Evolutionary conservation across 208 protist species (phyloP).

Genomic region (Zelonia costaricensis): DNA sequence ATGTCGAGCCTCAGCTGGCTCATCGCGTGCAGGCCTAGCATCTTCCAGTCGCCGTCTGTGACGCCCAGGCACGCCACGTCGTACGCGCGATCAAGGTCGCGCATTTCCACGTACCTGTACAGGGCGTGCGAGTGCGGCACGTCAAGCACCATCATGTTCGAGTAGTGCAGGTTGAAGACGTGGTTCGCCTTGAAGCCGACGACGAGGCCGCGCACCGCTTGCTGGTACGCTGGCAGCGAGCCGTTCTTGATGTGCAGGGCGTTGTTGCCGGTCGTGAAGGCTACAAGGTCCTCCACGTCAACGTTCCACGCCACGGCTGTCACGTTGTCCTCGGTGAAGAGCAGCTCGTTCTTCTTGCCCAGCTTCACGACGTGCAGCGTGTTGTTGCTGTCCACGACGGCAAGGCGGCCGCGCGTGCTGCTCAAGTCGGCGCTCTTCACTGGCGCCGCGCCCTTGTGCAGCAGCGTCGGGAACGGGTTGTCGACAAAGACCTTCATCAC

Average conservation of each 20-base stretch:
- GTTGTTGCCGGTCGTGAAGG: constrained; percentile 85
- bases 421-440: constrained; percentile 93
- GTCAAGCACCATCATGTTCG: constrained; percentile 90
- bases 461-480: constrained; percentile 94
- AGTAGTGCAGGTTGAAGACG: constrained; percentile 92
- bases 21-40: constrained; percentile 93
- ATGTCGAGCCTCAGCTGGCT: constrained; percentile 89
- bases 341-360: constrained; percentile 76
- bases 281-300: constrained; percentile 95
- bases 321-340: constrained; percentile 91
- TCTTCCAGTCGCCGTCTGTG: constrained; percentile 94
- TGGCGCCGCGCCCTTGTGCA: constrained; percentile 81
- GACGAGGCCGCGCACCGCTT: constrained; percentile 93
- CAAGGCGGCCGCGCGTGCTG: constrained; percentile 86
- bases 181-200: constrained; percentile 96
- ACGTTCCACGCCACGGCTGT: constrained; percentile 94
- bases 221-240: constrained; percentile 91
- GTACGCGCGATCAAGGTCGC: constrained; percentile 91
- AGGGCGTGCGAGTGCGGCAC: constrained; percentile 93
- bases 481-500: constrained; percentile 96
- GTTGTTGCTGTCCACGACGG: constrained; percentile 93
- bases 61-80: constrained; percentile 94
- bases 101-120: constrained; percentile 92
- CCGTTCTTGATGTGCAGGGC: constrained; percentile 94
- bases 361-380: constrained; percentile 91